These are phyloP conservation scores for Cylindrotheca closterium DNA, from an alignment of 108 stramenopile species.

Conservation along the genomic window DNA sequence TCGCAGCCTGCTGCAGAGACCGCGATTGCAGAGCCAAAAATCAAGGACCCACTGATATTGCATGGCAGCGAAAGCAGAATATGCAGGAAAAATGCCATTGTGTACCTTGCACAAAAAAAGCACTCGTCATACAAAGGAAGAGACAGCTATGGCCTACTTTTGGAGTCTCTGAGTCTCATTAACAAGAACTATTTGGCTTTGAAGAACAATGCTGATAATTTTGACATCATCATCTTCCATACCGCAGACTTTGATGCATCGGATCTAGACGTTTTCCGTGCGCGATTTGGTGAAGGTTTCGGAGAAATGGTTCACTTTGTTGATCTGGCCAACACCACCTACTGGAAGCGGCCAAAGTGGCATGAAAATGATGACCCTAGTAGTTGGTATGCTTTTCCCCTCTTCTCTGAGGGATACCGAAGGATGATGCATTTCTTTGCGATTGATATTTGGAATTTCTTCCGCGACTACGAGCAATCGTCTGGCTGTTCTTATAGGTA, in stretches of 20 bases:
- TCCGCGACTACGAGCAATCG: constrained; percentile 28
- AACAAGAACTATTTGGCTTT: constrained; percentile 56
- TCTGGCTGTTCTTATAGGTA: constrained; percentile 51
- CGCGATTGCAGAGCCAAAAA: background rate
- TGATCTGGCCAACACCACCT: constrained; percentile 32
- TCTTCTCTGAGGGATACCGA: constrained; percentile 56
- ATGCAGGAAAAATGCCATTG: constrained; percentile 43
- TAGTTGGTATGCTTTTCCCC: constrained; percentile 42
- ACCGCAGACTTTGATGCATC: constrained; percentile 39
- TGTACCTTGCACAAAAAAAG: constrained; percentile 55
- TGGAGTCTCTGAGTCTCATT: constrained; percentile 47
- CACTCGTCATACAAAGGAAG: constrained; percentile 45
- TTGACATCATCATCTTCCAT: constrained; percentile 51
- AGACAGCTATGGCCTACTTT: constrained; percentile 36
- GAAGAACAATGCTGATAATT: constrained; percentile 33
- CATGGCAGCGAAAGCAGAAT: constrained; percentile 1
- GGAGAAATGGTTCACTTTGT: constrained; percentile 28
- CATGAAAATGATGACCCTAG: constrained; percentile 38
- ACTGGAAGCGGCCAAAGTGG: constrained; percentile 44
- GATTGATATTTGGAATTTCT: constrained; percentile 64
- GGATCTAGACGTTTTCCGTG: constrained; percentile 34
- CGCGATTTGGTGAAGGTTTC: constrained; percentile 11
- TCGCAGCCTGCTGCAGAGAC: background rate
- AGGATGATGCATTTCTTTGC: constrained; percentile 84
- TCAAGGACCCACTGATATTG: constrained; percentile 7